These are phyloP conservation scores for Coffea humblotiana DNA, from an alignment of 305 asterid species.

Conservation along the genomic window DNA sequence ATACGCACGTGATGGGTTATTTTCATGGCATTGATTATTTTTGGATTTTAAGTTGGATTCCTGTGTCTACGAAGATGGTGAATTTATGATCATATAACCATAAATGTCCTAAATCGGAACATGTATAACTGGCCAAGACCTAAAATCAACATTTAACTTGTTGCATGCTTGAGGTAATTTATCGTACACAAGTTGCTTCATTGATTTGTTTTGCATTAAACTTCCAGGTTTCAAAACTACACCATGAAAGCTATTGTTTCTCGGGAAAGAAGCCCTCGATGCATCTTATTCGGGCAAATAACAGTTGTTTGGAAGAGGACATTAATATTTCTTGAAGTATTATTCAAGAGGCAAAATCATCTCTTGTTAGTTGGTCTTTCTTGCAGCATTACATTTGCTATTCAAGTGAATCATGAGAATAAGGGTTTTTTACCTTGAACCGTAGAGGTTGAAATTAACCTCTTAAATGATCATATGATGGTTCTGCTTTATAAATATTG, in stretches of 20 bases:
- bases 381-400: background rate
- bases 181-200: background rate
- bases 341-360: background rate
- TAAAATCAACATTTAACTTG: background rate
- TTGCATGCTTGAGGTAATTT: conserved; percentile 6
- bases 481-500: background rate
- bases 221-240: conserved; percentile 9
- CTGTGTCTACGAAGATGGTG: background rate
- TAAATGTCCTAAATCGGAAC: background rate
- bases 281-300: conserved; percentile 6
- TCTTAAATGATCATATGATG: background rate
- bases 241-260: conserved; percentile 10
- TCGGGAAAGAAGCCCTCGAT: background rate
- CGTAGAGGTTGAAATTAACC: background rate
- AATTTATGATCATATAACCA: background rate
- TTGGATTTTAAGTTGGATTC: conserved; percentile 1
- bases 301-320: background rate
- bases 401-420: background rate
- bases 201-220: background rate
- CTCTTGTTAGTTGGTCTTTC: background rate
- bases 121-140: background rate
- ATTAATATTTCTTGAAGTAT: background rate
- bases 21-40: conserved; percentile 17
- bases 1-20: background rate
- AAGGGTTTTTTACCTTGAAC: background rate